A percentile compares a stretch with the other conserved stretches of the same genome.
These are phyloP conservation scores for Leccinum variicolor DNA, from an alignment of 768 basidiomycete genomes.

Conservation along the genomic window DNA sequence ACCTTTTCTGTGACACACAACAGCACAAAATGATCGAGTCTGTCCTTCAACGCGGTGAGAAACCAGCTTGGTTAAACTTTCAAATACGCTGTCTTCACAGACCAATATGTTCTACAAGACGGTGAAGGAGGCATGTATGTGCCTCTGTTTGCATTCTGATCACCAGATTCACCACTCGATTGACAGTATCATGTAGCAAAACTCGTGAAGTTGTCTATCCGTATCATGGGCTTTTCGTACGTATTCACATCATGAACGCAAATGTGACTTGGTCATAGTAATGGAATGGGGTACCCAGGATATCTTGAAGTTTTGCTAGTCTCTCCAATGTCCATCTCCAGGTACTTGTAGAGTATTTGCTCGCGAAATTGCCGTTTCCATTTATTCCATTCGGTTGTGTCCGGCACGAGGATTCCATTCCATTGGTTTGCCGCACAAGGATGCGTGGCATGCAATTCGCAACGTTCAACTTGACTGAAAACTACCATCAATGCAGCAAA, in stretches of 20 bases:
- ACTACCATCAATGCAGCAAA: slow-evolving; percentile 3
- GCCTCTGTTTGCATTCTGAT: background rate
- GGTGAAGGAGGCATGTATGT: slow-evolving; percentile 82
- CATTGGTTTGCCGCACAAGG: background rate
- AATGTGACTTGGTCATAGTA: background rate
- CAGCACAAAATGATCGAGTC: slow-evolving; percentile 99
- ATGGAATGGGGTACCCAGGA: background rate
- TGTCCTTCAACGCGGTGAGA: slow-evolving; percentile 93
- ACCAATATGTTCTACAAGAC: slow-evolving; percentile 99
- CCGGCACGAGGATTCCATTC: slow-evolving; percentile 1
- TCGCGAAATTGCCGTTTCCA: background rate
- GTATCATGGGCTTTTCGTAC: slow-evolving; percentile 46
- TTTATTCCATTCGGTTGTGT: background rate
- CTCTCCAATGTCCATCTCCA: background rate
- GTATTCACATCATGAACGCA: slow-evolving; percentile 10
- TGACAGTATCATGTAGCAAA: slow-evolving; percentile 59
- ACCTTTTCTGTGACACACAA: background rate
- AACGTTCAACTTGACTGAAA: background rate
- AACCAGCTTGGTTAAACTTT: slow-evolving; percentile 93
- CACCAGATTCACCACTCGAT: slow-evolving; percentile 1
- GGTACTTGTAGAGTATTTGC: background rate
- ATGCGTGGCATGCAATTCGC: background rate
- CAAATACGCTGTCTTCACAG: slow-evolving; percentile 80
- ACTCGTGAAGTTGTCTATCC: slow-evolving; percentile 81
- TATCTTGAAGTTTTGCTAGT: background rate